Conservation (phyloP, 176 grass and related monocot genomes). For the Juncus inflexus region DNA sequence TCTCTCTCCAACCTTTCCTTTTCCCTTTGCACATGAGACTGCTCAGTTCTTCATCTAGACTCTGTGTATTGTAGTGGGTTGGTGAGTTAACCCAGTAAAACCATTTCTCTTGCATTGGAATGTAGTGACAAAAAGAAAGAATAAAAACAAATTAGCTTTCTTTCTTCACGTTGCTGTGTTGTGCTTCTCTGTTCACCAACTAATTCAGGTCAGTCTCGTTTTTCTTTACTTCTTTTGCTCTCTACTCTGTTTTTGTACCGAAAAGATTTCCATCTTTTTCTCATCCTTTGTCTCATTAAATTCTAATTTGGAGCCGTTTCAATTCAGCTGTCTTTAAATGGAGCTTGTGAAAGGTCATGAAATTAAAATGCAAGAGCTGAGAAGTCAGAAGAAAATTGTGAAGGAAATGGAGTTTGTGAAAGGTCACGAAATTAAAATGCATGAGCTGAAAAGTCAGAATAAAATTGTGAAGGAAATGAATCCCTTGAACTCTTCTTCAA, state of each 20-base stretch:
- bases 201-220: constrained; percentile 32
- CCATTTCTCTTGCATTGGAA: constrained; percentile 41
- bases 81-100: constrained; percentile 15
- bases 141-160: constrained; percentile 24
- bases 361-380: constrained; percentile 35
- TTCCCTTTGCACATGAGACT: constrained; percentile 35
- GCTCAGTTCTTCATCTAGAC: constrained; percentile 43
- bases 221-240: constrained; percentile 16
- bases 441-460: constrained; percentile 44
- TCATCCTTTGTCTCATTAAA: constrained; percentile 15
- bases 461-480: constrained; percentile 34
- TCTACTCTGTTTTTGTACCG: constrained; percentile 6
- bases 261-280: constrained; percentile 15
- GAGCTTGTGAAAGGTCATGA: constrained; percentile 36
- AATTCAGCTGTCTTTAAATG: constrained; percentile 42
- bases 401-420: constrained; percentile 51
- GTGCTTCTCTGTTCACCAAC: constrained; percentile 26
- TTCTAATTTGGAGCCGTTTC: constrained; percentile 12
- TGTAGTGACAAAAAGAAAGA: constrained; percentile 23
- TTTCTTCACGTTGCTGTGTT: constrained; percentile 21
- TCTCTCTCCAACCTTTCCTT: constrained; percentile 10
- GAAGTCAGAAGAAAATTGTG: constrained; percentile 35
- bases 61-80: not conserved
- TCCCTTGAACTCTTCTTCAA: constrained; percentile 32
- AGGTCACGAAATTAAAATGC: constrained; percentile 17